Percentiles rank a stretch among this genome's conserved stretches.
These are phyloP conservation scores for Coprinellus aureogranulatus DNA, from an alignment of 768 basidiomycete genomes.

Conservation along the genomic window DNA sequence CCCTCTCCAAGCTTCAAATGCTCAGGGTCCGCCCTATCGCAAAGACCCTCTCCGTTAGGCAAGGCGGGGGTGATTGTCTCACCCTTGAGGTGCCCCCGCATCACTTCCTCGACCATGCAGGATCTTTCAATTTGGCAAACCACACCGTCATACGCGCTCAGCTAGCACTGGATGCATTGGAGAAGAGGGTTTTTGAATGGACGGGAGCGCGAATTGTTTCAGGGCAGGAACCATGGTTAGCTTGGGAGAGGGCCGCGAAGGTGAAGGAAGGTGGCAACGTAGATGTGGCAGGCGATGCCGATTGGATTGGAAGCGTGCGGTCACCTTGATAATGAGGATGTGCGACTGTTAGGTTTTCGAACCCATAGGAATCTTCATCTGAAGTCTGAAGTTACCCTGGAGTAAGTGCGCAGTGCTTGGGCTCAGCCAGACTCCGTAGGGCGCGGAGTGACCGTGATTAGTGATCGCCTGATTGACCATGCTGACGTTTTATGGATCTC, in stretches of 20 bases:
- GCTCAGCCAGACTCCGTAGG: too few relatives aligned
- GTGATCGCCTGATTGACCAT: too few relatives aligned
- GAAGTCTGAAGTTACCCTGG: too few relatives aligned
- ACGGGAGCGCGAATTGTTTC: conserved; percentile 45
- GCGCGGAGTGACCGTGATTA: too few relatives aligned
- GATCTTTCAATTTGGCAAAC: conserved; percentile 6
- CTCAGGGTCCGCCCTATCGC: neutral
- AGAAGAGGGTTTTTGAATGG: conserved; percentile 35
- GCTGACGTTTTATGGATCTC: too few relatives aligned
- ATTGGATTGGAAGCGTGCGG: too few relatives aligned
- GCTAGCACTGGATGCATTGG: conserved; percentile 32
- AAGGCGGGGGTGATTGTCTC: neutral
- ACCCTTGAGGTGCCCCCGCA: conserved; percentile 6
- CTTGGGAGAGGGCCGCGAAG: conserved; percentile 40
- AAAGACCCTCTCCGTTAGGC: neutral
- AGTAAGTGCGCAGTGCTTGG: too few relatives aligned
- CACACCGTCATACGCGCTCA: conserved; percentile 22
- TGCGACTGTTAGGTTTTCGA: too few relatives aligned
- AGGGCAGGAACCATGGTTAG: conserved; percentile 55
- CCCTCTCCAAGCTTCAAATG: neutral
- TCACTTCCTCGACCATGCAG: conserved; percentile 21
- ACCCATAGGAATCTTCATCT: too few relatives aligned
- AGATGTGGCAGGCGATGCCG: neutral
- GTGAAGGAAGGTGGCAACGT: neutral
- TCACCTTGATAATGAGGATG: too few relatives aligned